These are phyloP conservation scores for Leucocoprinus birnbaumii DNA, from an alignment of 768 basidiomycete genomes.

Conservation along the genomic window DNA sequence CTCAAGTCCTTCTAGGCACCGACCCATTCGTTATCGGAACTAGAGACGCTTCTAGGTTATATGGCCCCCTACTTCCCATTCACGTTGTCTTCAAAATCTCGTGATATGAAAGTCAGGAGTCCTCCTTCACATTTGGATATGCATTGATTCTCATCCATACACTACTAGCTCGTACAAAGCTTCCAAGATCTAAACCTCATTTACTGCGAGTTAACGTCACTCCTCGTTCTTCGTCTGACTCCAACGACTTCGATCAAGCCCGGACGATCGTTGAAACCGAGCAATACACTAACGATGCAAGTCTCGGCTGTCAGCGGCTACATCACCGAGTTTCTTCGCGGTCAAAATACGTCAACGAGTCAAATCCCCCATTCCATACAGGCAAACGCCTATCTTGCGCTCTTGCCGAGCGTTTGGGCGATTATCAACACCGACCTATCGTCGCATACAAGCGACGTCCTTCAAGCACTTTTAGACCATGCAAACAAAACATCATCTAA, in stretches of 20 bases:
- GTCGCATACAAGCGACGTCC: constrained; percentile 29
- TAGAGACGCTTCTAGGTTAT: constrained; percentile 61
- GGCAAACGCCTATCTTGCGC: constrained; percentile 54
- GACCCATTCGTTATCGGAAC: constrained; percentile 36
- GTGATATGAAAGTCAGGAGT: constrained; percentile 57
- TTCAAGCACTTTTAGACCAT: constrained; percentile 64
- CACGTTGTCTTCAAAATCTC: constrained; percentile 33
- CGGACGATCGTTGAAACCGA: constrained; percentile 17
- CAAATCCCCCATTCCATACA: constrained; percentile 53
- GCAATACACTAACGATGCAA: constrained; percentile 27
- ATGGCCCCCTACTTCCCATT: constrained; percentile 89
- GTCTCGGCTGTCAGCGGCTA: constrained; percentile 56
- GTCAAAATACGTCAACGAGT: constrained; percentile 37
- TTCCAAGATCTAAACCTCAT: constrained; percentile 72
- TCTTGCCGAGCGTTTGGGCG: constrained; percentile 80
- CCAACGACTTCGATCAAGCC: constrained; percentile 16
- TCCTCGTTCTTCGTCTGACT: constrained; percentile 45
- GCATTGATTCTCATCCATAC: constrained; percentile 4
- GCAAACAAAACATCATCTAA: constrained; percentile 54
- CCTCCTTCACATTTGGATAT: neutral
- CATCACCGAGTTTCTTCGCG: constrained; percentile 54
- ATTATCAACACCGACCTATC: constrained; percentile 41
- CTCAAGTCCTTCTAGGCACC: constrained; percentile 17
- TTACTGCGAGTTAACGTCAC: constrained; percentile 74
- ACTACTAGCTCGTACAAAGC: constrained; percentile 54